These are phyloP conservation scores for Mycena amicta DNA, from an alignment of 768 basidiomycete genomes.

Conservation along the genomic window DNA sequence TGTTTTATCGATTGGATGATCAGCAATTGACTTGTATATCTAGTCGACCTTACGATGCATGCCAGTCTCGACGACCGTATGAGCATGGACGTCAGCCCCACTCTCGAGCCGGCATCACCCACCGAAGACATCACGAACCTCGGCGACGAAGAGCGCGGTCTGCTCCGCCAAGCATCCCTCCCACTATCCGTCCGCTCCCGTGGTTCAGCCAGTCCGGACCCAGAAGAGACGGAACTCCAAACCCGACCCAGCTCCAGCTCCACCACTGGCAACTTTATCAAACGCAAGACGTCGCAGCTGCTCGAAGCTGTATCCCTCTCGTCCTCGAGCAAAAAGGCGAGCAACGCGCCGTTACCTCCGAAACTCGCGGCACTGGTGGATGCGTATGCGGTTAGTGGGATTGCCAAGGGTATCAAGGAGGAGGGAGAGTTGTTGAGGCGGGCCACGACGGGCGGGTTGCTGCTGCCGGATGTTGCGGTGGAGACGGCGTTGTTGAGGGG, in stretches of 20 bases:
- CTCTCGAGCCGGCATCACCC: constrained; percentile 43
- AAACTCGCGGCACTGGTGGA: constrained; percentile 74
- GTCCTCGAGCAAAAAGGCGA: constrained; percentile 25
- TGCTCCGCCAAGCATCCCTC: constrained; percentile 32
- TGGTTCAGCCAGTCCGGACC: constrained; percentile 32
- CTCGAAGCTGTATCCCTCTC: constrained; percentile 55
- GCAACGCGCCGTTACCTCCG: constrained; percentile 46
- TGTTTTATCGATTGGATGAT: too few species aligned
- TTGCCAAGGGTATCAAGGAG: constrained; percentile 60
- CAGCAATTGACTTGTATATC: too few species aligned
- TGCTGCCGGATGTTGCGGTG: constrained; percentile 66
- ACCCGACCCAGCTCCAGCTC: constrained; percentile 46
- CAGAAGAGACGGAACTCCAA: constrained; percentile 56
- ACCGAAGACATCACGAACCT: constrained; percentile 45
- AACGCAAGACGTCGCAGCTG: constrained; percentile 73
- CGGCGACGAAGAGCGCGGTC: constrained; percentile 72
- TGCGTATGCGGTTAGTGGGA: constrained; percentile 66
- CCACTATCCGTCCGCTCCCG: constrained; percentile 44
- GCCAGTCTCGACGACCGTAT: constrained; percentile 40
- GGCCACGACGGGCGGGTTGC: constrained; percentile 39
- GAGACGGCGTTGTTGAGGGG: constrained; percentile 73
- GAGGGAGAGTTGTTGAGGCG: constrained; percentile 58
- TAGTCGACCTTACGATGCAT: constrained; percentile 77
- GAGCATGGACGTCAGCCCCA: constrained; percentile 40
- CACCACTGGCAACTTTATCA: constrained; percentile 57